A percentile compares a stretch with the other conserved stretches of the same genome.
These are phyloP conservation scores for Mentha longifolia DNA, from an alignment of 257 asterid genomes.

Conservation along the genomic window DNA sequence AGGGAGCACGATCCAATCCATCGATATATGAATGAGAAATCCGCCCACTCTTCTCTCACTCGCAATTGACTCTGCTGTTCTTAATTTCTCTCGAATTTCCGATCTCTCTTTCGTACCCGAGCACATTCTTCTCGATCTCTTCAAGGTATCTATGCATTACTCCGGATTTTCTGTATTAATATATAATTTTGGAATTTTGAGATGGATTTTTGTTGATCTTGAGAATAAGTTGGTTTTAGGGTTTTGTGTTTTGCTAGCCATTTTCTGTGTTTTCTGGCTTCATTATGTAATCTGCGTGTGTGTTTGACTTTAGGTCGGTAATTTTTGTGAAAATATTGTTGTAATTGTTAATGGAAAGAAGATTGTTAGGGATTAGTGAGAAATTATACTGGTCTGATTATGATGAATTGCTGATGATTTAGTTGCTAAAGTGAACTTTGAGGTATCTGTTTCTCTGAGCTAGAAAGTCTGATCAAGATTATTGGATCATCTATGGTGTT, in stretches of 20 bases:
- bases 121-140: slow-evolving; percentile 78
- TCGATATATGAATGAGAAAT: slow-evolving; percentile 62
- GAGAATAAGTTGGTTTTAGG: slow-evolving; percentile 17
- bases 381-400: slow-evolving; percentile 6
- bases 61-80: slow-evolving; percentile 73
- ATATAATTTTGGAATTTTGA: not conserved
- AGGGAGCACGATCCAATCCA: slow-evolving; percentile 41
- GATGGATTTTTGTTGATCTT: slow-evolving; percentile 30
- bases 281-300: no score
- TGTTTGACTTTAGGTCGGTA: slow-evolving; percentile 22
- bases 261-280: not conserved
- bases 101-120: slow-evolving; percentile 90
- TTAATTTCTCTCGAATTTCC: slow-evolving; percentile 54
- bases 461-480: not conserved
- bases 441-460: not conserved
- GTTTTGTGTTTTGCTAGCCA: not conserved
- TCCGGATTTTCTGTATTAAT: not conserved
- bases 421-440: not conserved
- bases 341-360: not conserved
- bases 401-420: not conserved
- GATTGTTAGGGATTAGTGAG: not conserved
- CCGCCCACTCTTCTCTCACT: slow-evolving; percentile 86
- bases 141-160: slow-evolving; percentile 46
- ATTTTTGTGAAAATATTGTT: not conserved
- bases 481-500: not conserved